Conservation (phyloP, 495 filamentous ascomycete species). For the Bacidia gigantensis region DNA sequence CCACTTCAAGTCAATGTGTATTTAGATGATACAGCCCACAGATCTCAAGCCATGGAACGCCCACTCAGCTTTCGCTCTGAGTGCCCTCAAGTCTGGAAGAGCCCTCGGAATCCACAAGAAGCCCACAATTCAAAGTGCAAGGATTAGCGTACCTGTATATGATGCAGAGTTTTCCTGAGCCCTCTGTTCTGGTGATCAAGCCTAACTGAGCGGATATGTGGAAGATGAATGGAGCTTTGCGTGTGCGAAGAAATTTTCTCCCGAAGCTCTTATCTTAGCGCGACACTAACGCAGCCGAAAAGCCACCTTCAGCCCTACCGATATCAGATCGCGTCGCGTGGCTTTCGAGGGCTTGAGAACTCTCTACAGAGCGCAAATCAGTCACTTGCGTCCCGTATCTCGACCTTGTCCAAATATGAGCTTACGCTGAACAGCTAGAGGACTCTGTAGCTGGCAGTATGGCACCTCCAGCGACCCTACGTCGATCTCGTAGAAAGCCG, state of each 20-base stretch:
- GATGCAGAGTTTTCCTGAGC: not conserved
- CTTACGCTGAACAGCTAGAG: too few species aligned
- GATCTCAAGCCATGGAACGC: not conserved
- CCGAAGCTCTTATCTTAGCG: not conserved
- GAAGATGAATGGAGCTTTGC: constrained; percentile 1
- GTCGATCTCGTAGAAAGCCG: constrained; percentile 48
- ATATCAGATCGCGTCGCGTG: constrained; percentile 1
- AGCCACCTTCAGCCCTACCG: not conserved
- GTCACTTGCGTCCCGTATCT: too few species aligned
- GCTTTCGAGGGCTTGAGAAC: too few species aligned
- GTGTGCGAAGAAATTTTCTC: constrained; percentile 6
- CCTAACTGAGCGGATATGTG: not conserved
- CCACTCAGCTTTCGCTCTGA: not conserved
- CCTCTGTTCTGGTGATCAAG: not conserved
- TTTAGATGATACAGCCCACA: constrained; percentile 9
- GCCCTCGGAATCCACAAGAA: constrained; percentile 2
- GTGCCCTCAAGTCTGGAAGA: not conserved
- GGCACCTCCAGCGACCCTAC: constrained; percentile 17
- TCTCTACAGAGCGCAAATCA: too few species aligned
- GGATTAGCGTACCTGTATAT: not conserved
- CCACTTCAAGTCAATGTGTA: constrained; percentile 7
- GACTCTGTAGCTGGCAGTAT: not conserved
- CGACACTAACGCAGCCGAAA: constrained; percentile 5
- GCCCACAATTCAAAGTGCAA: constrained; percentile 1
- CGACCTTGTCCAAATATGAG: not conserved